Percentiles rank a stretch among this genome's conserved stretches.
Evolutionary conservation across 1,284 basidiomycete species (phyloP).

Genomic region (Cystobasidiaceae sp.): DNA sequence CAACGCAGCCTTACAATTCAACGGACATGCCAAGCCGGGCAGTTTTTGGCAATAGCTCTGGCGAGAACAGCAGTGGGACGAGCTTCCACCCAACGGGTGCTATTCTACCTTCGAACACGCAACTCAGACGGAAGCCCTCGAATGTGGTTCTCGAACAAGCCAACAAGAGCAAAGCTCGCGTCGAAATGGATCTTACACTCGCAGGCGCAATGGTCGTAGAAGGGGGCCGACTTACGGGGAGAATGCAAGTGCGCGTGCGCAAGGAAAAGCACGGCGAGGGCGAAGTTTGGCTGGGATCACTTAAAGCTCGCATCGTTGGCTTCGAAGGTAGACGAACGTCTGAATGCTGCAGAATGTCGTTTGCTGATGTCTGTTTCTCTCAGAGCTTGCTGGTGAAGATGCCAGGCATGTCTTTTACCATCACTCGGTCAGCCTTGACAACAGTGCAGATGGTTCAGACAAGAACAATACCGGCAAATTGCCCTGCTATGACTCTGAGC

Average conservation of each 20-base stretch:
- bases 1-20: slow-evolving; percentile 1
- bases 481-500: slow-evolving; percentile 50
- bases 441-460: slow-evolving; percentile 38
- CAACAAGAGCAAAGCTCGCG: slow-evolving; percentile 56
- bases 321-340: slow-evolving; percentile 61
- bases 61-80: not conserved
- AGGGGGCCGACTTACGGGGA: slow-evolving; percentile 68
- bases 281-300: slow-evolving; percentile 64
- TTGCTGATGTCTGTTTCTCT: not conserved
- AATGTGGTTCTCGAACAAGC: slow-evolving; percentile 37
- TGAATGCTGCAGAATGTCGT: not conserved
- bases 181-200: slow-evolving; percentile 76
- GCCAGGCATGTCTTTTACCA: slow-evolving; percentile 82
- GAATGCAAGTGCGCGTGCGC: slow-evolving; percentile 65
- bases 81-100: not conserved
- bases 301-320: slow-evolving; percentile 78
- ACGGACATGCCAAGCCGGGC: slow-evolving; percentile 2
- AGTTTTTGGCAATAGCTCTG: not conserved
- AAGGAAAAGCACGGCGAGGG: slow-evolving; percentile 56
- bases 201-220: slow-evolving; percentile 75
- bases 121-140: slow-evolving; percentile 25
- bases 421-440: slow-evolving; percentile 58
- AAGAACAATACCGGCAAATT: slow-evolving; percentile 48
- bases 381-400: slow-evolving; percentile 56
- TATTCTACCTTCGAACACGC: not conserved